Evolutionary conservation across 2,329 filamentous ascomycete species (phyloP), one percentile per base, ranked within the genome.

Genomic region (Fusarium torreyae): DNA sequence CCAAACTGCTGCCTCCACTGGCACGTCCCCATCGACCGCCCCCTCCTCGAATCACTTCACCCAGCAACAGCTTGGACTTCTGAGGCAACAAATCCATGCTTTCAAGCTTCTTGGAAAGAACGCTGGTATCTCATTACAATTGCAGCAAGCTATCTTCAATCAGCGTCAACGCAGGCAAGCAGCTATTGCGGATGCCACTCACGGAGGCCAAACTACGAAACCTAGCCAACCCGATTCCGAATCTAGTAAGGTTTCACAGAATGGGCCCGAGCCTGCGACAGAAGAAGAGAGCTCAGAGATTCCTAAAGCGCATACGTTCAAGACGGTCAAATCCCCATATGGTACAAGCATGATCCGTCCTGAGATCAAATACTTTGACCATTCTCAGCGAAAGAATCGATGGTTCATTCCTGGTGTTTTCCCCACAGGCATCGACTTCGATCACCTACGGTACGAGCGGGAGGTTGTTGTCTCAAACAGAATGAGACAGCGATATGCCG

Each of bases 101-200:
- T 98, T 98, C 81, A 97, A 97, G 80, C 87, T 94, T 70, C 85
- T 99, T 6, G 91, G 93, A 7, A 97, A 96, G 80, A 97, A 97
- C 72, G 86, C 92, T 15, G 91, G 94, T 1, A 89, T 98, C 5
- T 94, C 95, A 1, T 81, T 88, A 31, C 87, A 89, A 66, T 87
- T 97, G 69, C 94, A 97, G 77, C 92, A 95, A 75, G 89, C 92
- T 49, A 90, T 98, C 38, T 97, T 94, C 77, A 86, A 91, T 44
- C 89, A 92, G 60, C 89, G 91, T 49, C 87, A 91, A 70, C 90
- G 90, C 71, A 88, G 91, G 72, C 79, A 81, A 58, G 84, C 89
- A 26, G 84, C 88, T 15, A 80, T 81, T n/a, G 76, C 77, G 5
- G 85, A 87, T 60, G 80, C 84, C 46, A 75, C 83, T 3, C 81